phyloP scores from a whole-genome alignment of 1,284 basidiomycete genomes.

The Ceratorhiza oryzae-sativae region DNA sequence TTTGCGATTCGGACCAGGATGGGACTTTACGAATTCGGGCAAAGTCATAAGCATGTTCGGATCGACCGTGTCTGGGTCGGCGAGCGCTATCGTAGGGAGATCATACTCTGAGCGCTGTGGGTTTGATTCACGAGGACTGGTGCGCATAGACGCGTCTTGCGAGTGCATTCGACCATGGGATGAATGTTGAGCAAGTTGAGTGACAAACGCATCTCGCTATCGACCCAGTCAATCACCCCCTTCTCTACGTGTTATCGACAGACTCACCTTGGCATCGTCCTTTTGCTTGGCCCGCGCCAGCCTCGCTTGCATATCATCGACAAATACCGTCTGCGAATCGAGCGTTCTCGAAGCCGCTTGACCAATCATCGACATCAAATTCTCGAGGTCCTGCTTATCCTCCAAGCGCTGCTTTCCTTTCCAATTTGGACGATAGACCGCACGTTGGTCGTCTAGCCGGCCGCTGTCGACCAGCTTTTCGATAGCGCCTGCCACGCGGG shows the following conservation, averaged over 20 bases:
- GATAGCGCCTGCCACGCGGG: slow-evolving; percentile 51
- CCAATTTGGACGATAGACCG: slow-evolving; percentile 39
- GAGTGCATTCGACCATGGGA: slow-evolving; percentile 69
- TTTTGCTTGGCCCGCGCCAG: slow-evolving; percentile 61
- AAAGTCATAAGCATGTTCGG: slow-evolving; percentile 62
- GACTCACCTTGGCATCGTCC: slow-evolving; percentile 65
- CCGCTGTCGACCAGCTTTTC: slow-evolving; percentile 45
- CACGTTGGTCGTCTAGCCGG: slow-evolving; percentile 49
- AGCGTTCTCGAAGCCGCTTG: slow-evolving; percentile 73
- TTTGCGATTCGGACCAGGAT: slow-evolving; percentile 32
- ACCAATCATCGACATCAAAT: slow-evolving; percentile 72
- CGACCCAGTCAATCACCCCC: slow-evolving; percentile 37
- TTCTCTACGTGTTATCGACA: neutral
- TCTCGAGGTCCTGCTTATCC: slow-evolving; percentile 64
- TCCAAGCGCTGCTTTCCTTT: slow-evolving; percentile 39
- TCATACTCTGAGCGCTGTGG: neutral
- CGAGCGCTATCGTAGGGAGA: slow-evolving; percentile 55
- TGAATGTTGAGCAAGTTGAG: slow-evolving; percentile 71
- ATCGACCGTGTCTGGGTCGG: slow-evolving; percentile 56
- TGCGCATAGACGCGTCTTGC: slow-evolving; percentile 67
- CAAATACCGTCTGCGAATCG: slow-evolving; percentile 68
- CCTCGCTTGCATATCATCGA: slow-evolving; percentile 60
- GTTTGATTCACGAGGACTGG: slow-evolving; percentile 13
- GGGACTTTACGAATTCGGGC: slow-evolving; percentile 63
- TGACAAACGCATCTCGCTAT: slow-evolving; percentile 73